These are phyloP conservation scores for Populus alba DNA, from an alignment of 345 rosid genomes.

Conservation along the genomic window DNA sequence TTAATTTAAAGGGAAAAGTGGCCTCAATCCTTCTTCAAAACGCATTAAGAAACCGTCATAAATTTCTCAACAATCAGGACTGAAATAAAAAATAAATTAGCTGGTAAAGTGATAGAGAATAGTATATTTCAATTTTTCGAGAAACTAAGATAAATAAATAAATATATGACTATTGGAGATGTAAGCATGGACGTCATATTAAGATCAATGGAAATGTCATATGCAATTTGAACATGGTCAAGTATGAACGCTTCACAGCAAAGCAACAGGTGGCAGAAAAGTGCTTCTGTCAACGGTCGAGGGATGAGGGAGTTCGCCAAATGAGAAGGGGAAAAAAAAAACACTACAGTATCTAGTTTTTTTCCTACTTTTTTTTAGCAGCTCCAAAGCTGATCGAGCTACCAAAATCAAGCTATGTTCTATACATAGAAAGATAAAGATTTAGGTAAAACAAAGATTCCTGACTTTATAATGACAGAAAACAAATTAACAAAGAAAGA, in stretches of 20 bases:
- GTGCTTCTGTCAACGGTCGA: neutral
- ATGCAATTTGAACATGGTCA: neutral
- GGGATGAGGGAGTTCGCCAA: neutral
- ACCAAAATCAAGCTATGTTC: no score
- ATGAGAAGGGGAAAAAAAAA: no score
- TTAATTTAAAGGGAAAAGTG: neutral
- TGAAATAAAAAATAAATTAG: neutral
- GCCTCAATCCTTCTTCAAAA: neutral
- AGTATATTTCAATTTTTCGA: neutral
- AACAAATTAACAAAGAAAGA: no score
- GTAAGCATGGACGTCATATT: neutral
- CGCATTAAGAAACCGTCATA: no score
- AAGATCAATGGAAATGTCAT: neutral
- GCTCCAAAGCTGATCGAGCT: no score
- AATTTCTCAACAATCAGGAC: neutral
- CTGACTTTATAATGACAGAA: no score
- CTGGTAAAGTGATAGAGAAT: neutral
- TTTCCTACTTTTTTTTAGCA: no score
- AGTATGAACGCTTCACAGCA: neutral
- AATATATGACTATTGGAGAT: neutral
- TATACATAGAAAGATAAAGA: no score
- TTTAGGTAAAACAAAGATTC: no score
- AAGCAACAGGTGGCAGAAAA: neutral
- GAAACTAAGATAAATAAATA: neutral
- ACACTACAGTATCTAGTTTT: no score